Evolutionary conservation across 345 rosid genomes (phyloP).

Genomic region (Arabidopsis arenosa): DNA sequence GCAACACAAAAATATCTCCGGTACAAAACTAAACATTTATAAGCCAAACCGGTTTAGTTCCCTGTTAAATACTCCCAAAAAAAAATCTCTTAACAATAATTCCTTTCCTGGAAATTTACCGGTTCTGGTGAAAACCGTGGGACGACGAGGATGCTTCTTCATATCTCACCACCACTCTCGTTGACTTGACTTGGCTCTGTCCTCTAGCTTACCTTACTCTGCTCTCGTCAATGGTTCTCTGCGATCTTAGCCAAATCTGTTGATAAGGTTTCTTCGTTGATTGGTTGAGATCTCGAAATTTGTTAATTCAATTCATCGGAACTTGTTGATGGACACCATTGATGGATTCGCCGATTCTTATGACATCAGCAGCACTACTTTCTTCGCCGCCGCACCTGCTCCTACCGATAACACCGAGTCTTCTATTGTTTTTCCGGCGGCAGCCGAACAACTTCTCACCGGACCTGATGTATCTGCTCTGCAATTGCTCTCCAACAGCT

Average conservation of each 20-base stretch:
- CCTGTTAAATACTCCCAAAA: background rate
- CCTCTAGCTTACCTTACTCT: conserved; percentile 5
- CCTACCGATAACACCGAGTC: conserved; percentile 25
- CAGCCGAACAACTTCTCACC: conserved; percentile 15
- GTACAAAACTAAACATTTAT: no score
- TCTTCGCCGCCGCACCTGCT: conserved; percentile 31
- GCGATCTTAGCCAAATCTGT: background rate
- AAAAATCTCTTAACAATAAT: background rate
- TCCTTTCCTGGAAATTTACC: conserved; percentile 29
- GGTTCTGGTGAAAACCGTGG: background rate
- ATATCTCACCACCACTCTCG: conserved; percentile 24
- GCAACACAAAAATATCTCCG: background rate
- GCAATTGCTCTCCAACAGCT: conserved; percentile 57
- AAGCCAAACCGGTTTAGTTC: conserved; percentile 3
- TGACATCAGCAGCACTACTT: conserved; percentile 60
- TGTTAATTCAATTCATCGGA: background rate
- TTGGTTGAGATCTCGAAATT: background rate
- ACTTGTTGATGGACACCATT: conserved; percentile 49
- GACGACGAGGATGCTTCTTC: background rate
- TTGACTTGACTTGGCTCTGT: conserved; percentile 32
- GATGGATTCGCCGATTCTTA: conserved; percentile 67
- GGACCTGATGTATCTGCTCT: conserved; percentile 56
- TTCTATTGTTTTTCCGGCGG: conserved; percentile 32
- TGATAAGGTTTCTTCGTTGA: background rate
- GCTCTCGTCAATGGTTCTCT: background rate